Conservation (phyloP, 2,329 filamentous ascomycete species). For the Sclerotinia trifoliorum region DNA sequence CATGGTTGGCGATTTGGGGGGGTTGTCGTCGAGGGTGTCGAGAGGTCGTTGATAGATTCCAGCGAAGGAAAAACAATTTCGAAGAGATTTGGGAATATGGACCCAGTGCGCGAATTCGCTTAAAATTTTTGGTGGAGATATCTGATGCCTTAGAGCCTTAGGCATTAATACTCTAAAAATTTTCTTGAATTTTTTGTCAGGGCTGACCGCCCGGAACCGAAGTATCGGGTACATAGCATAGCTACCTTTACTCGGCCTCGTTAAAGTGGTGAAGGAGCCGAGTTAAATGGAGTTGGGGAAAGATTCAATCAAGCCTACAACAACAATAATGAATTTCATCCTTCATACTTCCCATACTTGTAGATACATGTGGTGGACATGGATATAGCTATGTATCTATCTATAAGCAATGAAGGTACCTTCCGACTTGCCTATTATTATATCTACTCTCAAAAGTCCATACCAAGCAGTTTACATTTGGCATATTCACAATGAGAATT, state of each 20-base stretch:
- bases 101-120: slow-evolving; percentile 18
- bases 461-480: neutral
- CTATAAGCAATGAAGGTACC: neutral
- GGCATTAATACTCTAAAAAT: neutral
- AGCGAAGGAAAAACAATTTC: slow-evolving; percentile 23
- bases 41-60: slow-evolving; percentile 20
- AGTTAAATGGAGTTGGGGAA: neutral
- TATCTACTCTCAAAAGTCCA: neutral
- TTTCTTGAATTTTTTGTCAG: neutral
- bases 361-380: no score
- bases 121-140: slow-evolving; percentile 17
- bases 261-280: neutral
- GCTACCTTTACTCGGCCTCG: neutral
- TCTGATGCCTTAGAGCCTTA: neutral
- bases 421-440: no score
- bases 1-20: slow-evolving; percentile 40
- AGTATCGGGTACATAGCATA: neutral
- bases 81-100: slow-evolving; percentile 23
- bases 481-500: neutral
- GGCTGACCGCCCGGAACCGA: slow-evolving; percentile 8
- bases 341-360: neutral
- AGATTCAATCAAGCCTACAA: neutral
- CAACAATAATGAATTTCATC: neutral
- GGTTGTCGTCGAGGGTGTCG: slow-evolving; percentile 24
- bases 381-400: neutral